These are phyloP conservation scores for Angomonas deanei DNA, from an alignment of 208 protist genomes.

Conservation along the genomic window DNA sequence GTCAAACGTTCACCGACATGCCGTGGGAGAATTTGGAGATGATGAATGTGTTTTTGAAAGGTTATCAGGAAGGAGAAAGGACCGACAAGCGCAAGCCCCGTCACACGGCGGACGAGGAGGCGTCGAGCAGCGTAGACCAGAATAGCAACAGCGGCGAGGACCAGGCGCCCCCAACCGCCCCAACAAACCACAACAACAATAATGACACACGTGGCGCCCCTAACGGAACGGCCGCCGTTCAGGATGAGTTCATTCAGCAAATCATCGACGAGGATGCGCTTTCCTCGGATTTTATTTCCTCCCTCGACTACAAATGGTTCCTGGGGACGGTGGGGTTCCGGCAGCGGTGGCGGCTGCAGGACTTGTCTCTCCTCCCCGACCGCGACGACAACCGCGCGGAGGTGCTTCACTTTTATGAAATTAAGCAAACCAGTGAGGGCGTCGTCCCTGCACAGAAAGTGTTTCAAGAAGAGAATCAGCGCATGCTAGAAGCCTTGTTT, in stretches of 20 bases:
- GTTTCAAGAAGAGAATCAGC: conserved; percentile 18
- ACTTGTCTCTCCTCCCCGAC: conserved; percentile 42
- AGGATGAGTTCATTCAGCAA: background rate
- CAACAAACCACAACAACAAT: no score
- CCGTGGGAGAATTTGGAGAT: no score
- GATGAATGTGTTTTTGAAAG: no score
- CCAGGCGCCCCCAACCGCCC: no score
- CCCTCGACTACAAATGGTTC: conserved; percentile 67
- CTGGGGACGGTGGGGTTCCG: conserved; percentile 46
- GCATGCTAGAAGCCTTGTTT: conserved; percentile 15
- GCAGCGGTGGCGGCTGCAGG: conserved; percentile 61
- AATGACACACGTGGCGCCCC: no score
- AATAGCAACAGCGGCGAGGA: no score
- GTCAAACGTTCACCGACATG: no score
- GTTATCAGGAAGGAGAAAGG: no score
- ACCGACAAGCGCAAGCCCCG: no score
- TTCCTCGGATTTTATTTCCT: conserved; percentile 17
- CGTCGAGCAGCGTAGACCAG: no score
- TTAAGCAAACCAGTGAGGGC: conserved; percentile 6
- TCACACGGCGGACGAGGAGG: no score
- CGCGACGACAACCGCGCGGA: conserved; percentile 55
- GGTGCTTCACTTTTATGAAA: conserved; percentile 18
- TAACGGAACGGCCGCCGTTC: no score
- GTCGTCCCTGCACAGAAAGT: background rate
- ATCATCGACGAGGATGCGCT: conserved; percentile 19